A percentile compares a stretch with the other conserved stretches of the same genome.
Conservation (phyloP, 805 yeast species). For the Candida endomychidarum region DNA sequence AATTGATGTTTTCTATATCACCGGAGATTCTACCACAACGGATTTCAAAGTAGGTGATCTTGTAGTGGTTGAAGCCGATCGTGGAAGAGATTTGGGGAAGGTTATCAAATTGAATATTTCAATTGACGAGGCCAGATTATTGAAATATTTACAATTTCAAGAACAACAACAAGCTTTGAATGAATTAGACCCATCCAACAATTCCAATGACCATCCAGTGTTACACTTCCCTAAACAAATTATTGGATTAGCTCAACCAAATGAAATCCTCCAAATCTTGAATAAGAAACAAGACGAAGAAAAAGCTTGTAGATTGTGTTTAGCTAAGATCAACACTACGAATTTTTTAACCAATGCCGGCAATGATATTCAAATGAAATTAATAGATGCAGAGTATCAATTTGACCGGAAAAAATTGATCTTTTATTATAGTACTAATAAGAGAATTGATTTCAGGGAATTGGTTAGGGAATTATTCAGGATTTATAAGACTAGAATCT, state of each 20-base stretch:
- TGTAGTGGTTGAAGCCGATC: conserved; percentile 81
- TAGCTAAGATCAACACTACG: conserved; percentile 50
- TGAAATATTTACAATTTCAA: conserved; percentile 64
- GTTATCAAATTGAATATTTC: conserved; percentile 58
- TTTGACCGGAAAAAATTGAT: conserved; percentile 77
- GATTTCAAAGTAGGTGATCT: conserved; percentile 55
- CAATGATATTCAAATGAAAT: conserved; percentile 46
- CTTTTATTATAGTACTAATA: conserved; percentile 60
- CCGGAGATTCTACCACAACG: conserved; percentile 22
- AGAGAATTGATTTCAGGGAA: conserved; percentile 57
- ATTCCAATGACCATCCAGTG: conserved; percentile 24
- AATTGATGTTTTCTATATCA: conserved; percentile 70
- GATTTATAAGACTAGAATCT: conserved; percentile 49
- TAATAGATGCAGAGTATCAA: conserved; percentile 77
- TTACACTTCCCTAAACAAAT: conserved; percentile 69
- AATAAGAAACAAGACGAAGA: conserved; percentile 67
- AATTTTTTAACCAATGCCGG: conserved; percentile 5
- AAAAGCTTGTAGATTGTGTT: conserved; percentile 62
- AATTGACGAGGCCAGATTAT: conserved; percentile 63
- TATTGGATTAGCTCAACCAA: conserved; percentile 58
- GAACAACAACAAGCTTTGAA: conserved; percentile 68
- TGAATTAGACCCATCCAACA: conserved; percentile 21
- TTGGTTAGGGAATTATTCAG: conserved; percentile 46
- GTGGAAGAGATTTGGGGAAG: conserved; percentile 76
- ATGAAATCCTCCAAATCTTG: conserved; percentile 58